Evolutionary conservation across 1,139 yeast genomes (phyloP).

Genomic region (Sugiyamaella neomexicana): DNA sequence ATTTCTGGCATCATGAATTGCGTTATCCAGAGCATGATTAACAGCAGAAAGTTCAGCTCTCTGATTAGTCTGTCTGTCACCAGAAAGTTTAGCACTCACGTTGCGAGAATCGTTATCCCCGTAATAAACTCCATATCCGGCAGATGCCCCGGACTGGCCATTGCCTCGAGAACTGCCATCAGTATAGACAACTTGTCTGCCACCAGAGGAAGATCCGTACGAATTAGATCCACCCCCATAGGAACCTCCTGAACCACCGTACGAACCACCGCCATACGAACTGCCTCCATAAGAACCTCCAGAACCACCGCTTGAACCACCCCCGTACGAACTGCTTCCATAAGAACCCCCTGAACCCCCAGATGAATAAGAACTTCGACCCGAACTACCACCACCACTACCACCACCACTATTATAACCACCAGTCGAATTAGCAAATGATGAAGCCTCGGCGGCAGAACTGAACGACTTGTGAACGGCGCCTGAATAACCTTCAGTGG

Average conservation of each 20-base stretch:
- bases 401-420: not conserved
- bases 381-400: not conserved
- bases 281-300: not conserved
- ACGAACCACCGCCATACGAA: constrained; percentile 6
- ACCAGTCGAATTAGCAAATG: constrained; percentile 35
- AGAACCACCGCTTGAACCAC: constrained; percentile 1
- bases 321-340: not conserved
- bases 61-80: constrained; percentile 67
- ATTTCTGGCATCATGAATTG: constrained; percentile 27
- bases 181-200: constrained; percentile 49
- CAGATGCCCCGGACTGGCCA: constrained; percentile 47
- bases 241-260: not conserved
- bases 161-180: constrained; percentile 72
- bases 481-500: constrained; percentile 48
- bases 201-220: not conserved
- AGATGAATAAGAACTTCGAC: not conserved
- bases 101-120: constrained; percentile 58
- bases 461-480: constrained; percentile 58
- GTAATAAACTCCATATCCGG: constrained; percentile 77
- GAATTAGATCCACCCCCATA: not conserved
- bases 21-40: constrained; percentile 51
- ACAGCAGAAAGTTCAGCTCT: constrained; percentile 78
- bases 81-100: constrained; percentile 50
- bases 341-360: too few species aligned
- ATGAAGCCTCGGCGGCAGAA: constrained; percentile 48